Conservation (phyloP, 2,329 filamentous ascomycete genomes). For the Trichoderma lentiforme region DNA sequence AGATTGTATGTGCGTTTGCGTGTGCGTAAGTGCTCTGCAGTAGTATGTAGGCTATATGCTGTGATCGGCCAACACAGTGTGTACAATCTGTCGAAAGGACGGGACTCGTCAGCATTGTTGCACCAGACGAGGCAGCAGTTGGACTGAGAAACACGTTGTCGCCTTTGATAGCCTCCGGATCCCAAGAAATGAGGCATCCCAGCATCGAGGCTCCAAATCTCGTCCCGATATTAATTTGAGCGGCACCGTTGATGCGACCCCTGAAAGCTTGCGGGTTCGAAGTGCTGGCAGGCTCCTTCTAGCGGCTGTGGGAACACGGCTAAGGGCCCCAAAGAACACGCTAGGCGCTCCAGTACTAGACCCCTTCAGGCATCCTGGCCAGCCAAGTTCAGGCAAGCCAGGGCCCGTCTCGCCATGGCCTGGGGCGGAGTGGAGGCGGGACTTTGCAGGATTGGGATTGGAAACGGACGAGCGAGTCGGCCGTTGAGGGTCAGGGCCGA, state of each 20-base stretch:
- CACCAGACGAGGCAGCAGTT: not conserved
- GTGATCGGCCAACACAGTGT: not conserved
- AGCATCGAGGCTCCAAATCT: not conserved
- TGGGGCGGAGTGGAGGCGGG: conserved; percentile 10
- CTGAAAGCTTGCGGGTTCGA: conserved; percentile 1
- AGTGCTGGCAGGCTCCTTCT: not conserved
- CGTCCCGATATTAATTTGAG: not conserved
- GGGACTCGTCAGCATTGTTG: not conserved
- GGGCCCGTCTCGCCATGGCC: conserved; percentile 8
- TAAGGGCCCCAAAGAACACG: not conserved
- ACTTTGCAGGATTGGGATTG: conserved; percentile 11
- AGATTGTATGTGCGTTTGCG: not conserved
- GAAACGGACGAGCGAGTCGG: not conserved
- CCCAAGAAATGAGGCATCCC: not conserved
- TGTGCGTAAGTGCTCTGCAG: not conserved
- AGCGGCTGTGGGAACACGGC: conserved; percentile 1
- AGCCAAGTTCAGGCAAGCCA: conserved; percentile 4
- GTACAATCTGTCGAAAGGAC: not conserved
- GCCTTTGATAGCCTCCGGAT: not conserved
- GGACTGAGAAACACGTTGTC: not conserved
- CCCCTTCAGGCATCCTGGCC: conserved; percentile 1
- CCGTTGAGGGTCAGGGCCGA: not conserved
- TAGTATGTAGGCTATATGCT: not conserved
- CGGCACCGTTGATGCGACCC: conserved; percentile 8
- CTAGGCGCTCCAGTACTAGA: not conserved